Evolutionary conservation across 2,329 filamentous ascomycete species (phyloP).

Genomic region (Neospermospora avenae): DNA sequence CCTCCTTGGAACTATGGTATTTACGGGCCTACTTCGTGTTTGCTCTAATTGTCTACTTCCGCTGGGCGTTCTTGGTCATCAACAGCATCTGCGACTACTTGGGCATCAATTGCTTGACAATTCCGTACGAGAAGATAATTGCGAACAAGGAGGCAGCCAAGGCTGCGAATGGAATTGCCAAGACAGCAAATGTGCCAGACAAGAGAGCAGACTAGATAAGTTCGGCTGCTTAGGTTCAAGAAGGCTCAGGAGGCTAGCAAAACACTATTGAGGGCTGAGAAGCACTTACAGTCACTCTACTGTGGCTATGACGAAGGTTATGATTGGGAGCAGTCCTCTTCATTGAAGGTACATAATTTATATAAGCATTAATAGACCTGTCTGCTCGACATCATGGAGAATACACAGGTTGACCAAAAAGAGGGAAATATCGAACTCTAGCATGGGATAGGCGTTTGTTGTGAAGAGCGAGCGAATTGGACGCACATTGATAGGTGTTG

Average conservation of each 20-base stretch:
- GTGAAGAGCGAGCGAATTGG: neutral
- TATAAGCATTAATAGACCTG: constrained; percentile 10
- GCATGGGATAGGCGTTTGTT: constrained; percentile 21
- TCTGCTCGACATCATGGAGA: neutral
- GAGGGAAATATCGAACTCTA: neutral
- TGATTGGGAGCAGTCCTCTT: constrained; percentile 1
- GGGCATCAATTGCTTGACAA: constrained; percentile 92
- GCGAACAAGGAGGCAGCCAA: constrained; percentile 30
- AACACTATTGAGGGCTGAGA: neutral
- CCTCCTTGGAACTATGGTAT: constrained; percentile 71
- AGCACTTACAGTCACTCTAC: neutral
- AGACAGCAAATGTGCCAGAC: constrained; percentile 23
- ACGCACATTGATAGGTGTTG: neutral
- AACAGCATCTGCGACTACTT: constrained; percentile 88
- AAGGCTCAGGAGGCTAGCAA: neutral
- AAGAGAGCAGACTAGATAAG: constrained; percentile 29
- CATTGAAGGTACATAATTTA: neutral
- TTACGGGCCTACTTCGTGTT: constrained; percentile 82
- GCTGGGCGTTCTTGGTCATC: constrained; percentile 90
- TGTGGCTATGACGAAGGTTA: constrained; percentile 5
- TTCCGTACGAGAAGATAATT: constrained; percentile 54
- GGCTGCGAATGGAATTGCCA: constrained; percentile 23
- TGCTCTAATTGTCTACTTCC: constrained; percentile 79
- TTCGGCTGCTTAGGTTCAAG: neutral
- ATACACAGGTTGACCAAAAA: neutral